These are phyloP conservation scores for Hypoxylon rickii DNA, from an alignment of 495 filamentous ascomycete species.

Conservation along the genomic window DNA sequence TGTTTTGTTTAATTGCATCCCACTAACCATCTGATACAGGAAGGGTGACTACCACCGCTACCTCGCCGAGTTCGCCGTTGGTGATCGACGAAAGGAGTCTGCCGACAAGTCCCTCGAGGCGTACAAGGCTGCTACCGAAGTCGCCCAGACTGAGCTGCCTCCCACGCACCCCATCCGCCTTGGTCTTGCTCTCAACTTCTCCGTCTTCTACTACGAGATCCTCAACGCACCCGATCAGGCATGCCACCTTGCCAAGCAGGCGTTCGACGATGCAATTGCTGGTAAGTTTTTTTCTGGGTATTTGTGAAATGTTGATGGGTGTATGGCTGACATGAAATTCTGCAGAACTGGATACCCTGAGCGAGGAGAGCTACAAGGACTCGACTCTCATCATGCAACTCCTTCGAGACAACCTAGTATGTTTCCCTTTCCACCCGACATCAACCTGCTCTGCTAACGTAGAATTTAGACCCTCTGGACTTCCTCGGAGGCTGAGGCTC, in stretches of 20 bases:
- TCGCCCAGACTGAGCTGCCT: constrained; percentile 95
- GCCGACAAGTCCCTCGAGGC: constrained; percentile 97
- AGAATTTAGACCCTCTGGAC: constrained; percentile 93
- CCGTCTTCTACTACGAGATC: constrained; percentile 99
- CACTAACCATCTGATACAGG: constrained; percentile 59
- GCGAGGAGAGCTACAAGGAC: constrained; percentile 99
- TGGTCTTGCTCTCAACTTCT: constrained; percentile 98
- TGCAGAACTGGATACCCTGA: constrained; percentile 94
- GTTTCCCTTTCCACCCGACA: constrained; percentile 34
- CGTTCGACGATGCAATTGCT: constrained; percentile 98
- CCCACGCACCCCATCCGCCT: constrained; percentile 99
- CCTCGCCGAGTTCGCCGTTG: constrained; percentile 96
- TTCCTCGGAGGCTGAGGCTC: constrained; percentile 92
- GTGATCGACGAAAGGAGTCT: constrained; percentile 96
- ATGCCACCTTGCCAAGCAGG: constrained; percentile 99
- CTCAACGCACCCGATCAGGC: constrained; percentile 98
- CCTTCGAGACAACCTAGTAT: constrained; percentile 95
- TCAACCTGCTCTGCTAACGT: constrained; percentile 16
- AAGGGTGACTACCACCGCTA: constrained; percentile 99
- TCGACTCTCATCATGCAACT: constrained; percentile 99
- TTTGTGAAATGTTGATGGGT: too few relatives aligned
- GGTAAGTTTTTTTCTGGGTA: constrained; percentile 72
- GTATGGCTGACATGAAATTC: constrained; percentile 25
- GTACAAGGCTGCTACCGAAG: constrained; percentile 98
- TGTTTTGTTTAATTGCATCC: neutral